These are phyloP conservation scores for Xylona heveae DNA, from an alignment of 495 filamentous ascomycete species.

Conservation along the genomic window DNA sequence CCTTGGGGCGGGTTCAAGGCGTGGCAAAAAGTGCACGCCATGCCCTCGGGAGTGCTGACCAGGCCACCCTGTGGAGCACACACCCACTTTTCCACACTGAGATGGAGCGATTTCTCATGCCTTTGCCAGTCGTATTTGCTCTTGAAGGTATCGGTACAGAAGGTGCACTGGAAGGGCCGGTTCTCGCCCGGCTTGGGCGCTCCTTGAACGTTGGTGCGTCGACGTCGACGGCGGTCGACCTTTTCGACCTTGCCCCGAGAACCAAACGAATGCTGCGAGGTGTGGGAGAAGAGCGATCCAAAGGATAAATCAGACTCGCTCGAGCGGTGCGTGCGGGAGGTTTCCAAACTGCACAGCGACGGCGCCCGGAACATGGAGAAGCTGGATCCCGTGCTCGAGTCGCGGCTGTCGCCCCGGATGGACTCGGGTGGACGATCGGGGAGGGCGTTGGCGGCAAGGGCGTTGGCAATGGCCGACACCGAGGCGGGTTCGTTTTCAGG, in stretches of 20 bases:
- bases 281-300: conserved; percentile 47
- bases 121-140: conserved; percentile 73
- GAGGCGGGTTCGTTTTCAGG: conserved; percentile 75
- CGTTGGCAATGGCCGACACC: conserved; percentile 56
- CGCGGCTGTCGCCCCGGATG: not conserved
- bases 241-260: conserved; percentile 32
- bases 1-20: conserved; percentile 29
- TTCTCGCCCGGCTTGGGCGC: conserved; percentile 19
- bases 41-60: conserved; percentile 22
- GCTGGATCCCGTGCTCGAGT: conserved; percentile 23
- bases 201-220: conserved; percentile 30
- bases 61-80: conserved; percentile 49
- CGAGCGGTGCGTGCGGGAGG: conserved; percentile 30
- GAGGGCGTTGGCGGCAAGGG: conserved; percentile 39
- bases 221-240: conserved; percentile 50
- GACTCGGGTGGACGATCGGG: too few relatives aligned
- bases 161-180: conserved; percentile 57
- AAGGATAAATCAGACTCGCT: conserved; percentile 41
- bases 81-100: conserved; percentile 60
- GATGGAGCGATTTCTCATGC: conserved; percentile 63
- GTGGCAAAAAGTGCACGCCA: conserved; percentile 50
- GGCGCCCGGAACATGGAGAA: conserved; percentile 45
- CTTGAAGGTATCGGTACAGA: conserved; percentile 61
- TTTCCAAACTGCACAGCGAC: conserved; percentile 51
- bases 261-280: conserved; percentile 41